Conservation (phyloP, 208 protist species). For the Trypanosomatidae sp. region DNA sequence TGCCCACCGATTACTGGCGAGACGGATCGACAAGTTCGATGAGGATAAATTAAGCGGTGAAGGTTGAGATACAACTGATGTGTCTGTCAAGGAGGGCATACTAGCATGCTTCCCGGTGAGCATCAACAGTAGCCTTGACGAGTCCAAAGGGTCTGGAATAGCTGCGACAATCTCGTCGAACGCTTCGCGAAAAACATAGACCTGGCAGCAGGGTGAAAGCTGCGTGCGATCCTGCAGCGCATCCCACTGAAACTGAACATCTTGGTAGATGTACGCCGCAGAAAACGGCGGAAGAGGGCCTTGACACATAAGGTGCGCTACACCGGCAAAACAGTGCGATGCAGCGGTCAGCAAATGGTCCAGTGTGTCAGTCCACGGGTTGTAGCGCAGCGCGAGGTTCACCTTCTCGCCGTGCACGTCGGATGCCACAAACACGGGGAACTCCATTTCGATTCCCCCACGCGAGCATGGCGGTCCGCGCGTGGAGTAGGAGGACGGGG, state of each 20-base stretch:
- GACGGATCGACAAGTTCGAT: background rate
- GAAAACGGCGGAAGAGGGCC: slow-evolving; percentile 18
- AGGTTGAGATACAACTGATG: background rate
- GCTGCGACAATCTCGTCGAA: background rate
- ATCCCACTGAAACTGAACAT: slow-evolving; percentile 49
- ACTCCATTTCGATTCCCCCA: slow-evolving; percentile 45
- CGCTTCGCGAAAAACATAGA: slow-evolving; percentile 69
- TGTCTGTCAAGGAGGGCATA: background rate
- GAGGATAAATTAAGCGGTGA: background rate
- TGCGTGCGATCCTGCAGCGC: slow-evolving; percentile 45
- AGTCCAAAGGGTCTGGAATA: slow-evolving; percentile 2
- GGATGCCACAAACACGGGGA: slow-evolving; percentile 59
- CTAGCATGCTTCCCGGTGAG: background rate
- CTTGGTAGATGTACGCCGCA: slow-evolving; percentile 53
- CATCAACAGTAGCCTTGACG: background rate
- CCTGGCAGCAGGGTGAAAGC: slow-evolving; percentile 54
- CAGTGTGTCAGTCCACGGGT: slow-evolving; percentile 19
- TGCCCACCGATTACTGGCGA: background rate
- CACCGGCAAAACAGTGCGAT: slow-evolving; percentile 39
- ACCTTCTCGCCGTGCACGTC: slow-evolving; percentile 67
- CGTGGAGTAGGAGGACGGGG: background rate
- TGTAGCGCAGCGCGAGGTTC: slow-evolving; percentile 44
- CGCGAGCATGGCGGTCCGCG: background rate
- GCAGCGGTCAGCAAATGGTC: slow-evolving; percentile 24
- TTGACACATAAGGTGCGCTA: slow-evolving; percentile 5